Evolutionary conservation across 2,329 filamentous ascomycete genomes (phyloP).

Genomic region (Cercospora sesami): DNA sequence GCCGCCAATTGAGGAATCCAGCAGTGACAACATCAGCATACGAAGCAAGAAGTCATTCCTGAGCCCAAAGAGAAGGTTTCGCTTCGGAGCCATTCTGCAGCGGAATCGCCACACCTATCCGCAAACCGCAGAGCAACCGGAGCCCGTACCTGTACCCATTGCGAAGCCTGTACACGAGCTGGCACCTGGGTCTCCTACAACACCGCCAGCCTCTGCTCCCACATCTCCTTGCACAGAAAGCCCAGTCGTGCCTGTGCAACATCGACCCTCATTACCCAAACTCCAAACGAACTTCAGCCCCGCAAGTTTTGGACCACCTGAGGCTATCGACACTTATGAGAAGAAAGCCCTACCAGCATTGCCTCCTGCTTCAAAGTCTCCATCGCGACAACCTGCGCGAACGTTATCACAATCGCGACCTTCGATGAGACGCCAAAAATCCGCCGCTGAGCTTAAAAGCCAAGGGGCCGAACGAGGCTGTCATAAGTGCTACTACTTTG

Average conservation of each 20-base stretch:
- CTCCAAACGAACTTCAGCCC: constrained; percentile 27
- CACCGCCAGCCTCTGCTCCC: constrained; percentile 18
- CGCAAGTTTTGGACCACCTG: constrained; percentile 26
- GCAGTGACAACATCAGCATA: constrained; percentile 24
- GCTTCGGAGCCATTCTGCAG: constrained; percentile 29
- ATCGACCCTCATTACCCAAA: constrained; percentile 31
- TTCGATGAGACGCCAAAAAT: constrained; percentile 11
- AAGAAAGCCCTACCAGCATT: constrained; percentile 27
- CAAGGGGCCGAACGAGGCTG: constrained; percentile 35
- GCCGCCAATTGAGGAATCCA: constrained; percentile 32
- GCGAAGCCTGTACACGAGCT: constrained; percentile 4
- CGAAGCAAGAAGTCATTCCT: constrained; percentile 31
- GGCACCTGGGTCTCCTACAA: constrained; percentile 9
- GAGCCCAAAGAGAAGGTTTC: constrained; percentile 24
- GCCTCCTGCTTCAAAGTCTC: constrained; percentile 17
- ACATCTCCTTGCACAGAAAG: constrained; percentile 7
- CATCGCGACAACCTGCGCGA: constrained; percentile 11
- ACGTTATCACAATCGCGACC: constrained; percentile 17
- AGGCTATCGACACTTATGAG: constrained; percentile 26
- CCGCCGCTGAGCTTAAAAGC: background rate
- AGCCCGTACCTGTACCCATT: constrained; percentile 15
- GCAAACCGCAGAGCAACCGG: constrained; percentile 20
- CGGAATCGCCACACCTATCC: constrained; percentile 30
- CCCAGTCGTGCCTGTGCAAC: background rate
- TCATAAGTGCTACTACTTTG: constrained; percentile 41